A percentile compares a stretch with the other conserved stretches of the same genome.
Evolutionary conservation across 2,329 filamentous ascomycete genomes (phyloP).

Genomic region (Colletotrichum paranaense): DNA sequence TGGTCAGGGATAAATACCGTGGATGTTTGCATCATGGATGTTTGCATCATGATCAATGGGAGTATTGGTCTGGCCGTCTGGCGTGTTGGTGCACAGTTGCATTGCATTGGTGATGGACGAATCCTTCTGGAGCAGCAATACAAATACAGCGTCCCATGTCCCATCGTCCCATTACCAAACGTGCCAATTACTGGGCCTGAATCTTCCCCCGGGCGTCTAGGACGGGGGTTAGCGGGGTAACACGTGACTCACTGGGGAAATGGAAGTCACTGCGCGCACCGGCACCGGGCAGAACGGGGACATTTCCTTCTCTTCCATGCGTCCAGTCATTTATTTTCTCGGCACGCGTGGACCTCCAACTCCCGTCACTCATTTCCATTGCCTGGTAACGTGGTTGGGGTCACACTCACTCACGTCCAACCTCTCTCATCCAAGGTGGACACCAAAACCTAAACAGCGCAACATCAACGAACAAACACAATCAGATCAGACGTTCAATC

Average conservation of each 20-base stretch:
- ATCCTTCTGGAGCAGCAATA: not conserved
- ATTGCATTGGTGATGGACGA: not conserved
- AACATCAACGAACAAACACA: no score
- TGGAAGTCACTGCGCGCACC: not conserved
- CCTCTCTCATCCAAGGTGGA: not conserved
- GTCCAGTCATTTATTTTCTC: no score
- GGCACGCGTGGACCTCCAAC: not conserved
- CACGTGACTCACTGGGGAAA: slow-evolving; percentile 7
- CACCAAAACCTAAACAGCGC: not conserved
- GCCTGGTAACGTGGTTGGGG: not conserved
- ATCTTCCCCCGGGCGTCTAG: not conserved
- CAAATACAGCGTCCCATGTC: not conserved
- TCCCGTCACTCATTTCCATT: not conserved
- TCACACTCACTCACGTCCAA: slow-evolving; percentile 12
- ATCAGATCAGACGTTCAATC: no score
- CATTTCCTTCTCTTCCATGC: no score
- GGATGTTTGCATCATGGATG: not conserved
- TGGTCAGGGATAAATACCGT: not conserved
- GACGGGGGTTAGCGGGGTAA: not conserved
- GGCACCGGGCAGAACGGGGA: no score
- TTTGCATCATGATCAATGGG: not conserved
- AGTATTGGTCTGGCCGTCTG: not conserved
- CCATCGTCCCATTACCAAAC: not conserved
- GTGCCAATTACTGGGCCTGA: not conserved
- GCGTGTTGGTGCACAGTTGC: not conserved